Conservation (phyloP, 140 eudicot species). For the Stevia rebaudiana region DNA sequence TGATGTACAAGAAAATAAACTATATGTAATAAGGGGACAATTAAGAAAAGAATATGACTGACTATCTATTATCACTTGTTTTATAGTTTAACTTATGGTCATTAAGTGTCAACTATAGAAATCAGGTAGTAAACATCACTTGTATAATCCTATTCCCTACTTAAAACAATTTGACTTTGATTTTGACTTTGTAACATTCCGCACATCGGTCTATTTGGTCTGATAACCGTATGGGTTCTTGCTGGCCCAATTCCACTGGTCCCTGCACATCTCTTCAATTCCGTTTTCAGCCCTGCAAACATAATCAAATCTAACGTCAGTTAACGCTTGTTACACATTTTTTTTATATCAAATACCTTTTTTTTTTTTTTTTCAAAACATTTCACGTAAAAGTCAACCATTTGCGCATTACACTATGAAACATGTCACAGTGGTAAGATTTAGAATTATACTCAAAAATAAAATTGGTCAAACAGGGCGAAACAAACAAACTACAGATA, state of each 20-base stretch:
- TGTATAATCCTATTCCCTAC: slow-evolving; percentile 13
- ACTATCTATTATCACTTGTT: slow-evolving; percentile 17
- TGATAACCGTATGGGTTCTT: slow-evolving; percentile 54
- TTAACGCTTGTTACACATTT: neutral
- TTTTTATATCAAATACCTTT: neutral
- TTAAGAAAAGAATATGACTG: slow-evolving; percentile 19
- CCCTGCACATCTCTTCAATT: slow-evolving; percentile 56
- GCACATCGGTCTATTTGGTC: slow-evolving; percentile 10
- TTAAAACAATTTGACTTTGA: neutral
- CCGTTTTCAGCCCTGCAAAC: slow-evolving; percentile 50
- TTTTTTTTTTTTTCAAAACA: neutral
- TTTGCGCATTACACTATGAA: neutral
- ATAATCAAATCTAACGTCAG: neutral
- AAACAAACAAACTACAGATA: neutral
- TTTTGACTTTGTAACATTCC: slow-evolving; percentile 17
- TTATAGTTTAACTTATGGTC: slow-evolving; percentile 24
- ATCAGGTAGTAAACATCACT: slow-evolving; percentile 12
- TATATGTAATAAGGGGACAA: slow-evolving; percentile 18
- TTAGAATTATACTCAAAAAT: neutral
- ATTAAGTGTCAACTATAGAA: slow-evolving; percentile 19
- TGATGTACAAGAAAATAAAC: slow-evolving; percentile 32
- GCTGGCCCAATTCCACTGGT: slow-evolving; percentile 69
- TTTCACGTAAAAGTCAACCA: neutral
- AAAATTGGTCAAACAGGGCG: neutral
- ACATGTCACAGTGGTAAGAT: neutral